Percentiles rank a stretch among this genome's conserved stretches.
These are phyloP conservation scores for Eucalyptus albens DNA, from an alignment of 345 rosid genomes.

Conservation along the genomic window DNA sequence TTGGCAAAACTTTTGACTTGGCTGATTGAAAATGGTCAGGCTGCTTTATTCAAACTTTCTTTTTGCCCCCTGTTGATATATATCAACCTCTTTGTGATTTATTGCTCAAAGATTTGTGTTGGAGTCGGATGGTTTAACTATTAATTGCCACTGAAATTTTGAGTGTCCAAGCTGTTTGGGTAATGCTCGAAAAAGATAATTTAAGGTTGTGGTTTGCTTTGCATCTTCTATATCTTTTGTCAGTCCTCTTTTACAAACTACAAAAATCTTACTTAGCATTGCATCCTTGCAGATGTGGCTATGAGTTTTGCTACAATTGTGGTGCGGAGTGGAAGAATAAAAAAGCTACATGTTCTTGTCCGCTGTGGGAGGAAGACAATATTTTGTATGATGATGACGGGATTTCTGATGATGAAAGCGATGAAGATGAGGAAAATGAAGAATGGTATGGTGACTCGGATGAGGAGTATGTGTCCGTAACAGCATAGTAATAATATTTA, in stretches of 20 bases:
- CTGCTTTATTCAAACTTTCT: neutral
- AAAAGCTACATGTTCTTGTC: constrained; percentile 44
- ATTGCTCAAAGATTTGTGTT: neutral
- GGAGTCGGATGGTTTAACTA: neutral
- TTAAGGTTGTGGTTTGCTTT: neutral
- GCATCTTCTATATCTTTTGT: neutral
- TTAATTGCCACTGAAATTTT: neutral
- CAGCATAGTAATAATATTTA: neutral
- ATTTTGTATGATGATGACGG: constrained; percentile 4
- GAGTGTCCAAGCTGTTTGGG: neutral
- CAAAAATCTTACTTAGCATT: neutral
- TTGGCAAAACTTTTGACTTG: neutral
- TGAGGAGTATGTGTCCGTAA: neutral
- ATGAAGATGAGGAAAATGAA: neutral
- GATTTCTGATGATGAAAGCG: neutral
- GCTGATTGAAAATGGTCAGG: neutral
- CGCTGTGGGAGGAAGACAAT: constrained; percentile 37
- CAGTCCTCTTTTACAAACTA: neutral
- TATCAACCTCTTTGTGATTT: neutral
- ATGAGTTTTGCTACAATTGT: constrained; percentile 61
- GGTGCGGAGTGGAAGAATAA: constrained; percentile 54
- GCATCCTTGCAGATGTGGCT: constrained; percentile 25
- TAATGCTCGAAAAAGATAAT: neutral
- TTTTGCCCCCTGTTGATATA: neutral
- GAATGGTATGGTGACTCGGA: neutral